Base-by-base conservation (phyloP, 73 alveolate genomes). In the Paraurostyla sp. region DNA sequence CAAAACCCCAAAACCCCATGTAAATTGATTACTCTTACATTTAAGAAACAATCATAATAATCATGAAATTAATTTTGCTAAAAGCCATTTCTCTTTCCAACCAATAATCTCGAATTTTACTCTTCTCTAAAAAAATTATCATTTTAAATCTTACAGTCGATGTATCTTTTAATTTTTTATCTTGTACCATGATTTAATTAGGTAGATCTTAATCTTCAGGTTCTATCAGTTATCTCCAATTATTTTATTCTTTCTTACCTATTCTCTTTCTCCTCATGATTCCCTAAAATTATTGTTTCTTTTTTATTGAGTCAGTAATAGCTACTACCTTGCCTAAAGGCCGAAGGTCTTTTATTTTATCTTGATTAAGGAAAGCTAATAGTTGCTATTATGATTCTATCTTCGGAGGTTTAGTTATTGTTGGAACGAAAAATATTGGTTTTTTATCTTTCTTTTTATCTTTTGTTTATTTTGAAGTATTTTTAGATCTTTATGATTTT, bases 1-100 rank as follows among this genome's bases (percentile, higher is more conserved):
- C n/a, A n/a, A n/a, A n/a, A n/a, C n/a, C n/a, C n/a, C n/a, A n/a
- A n/a, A n/a, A n/a, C n/a, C n/a, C n/a, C n/a, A n/a, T n/a, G n/a
- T n/a, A n/a, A n/a, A n/a, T n/a, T n/a, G n/a, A n/a, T n/a, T n/a
- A n/a, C n/a, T n/a, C n/a, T n/a, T n/a, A n/a, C n/a, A n/a, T n/a
- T n/a, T n/a, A n/a, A n/a, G n/a, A n/a, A n/a, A n/a, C n/a, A n/a
- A n/a, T n/a, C n/a, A n/a, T n/a, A n/a, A n/a, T n/a, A n/a, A n/a
- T n/a, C n/a, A n/a, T n/a, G n/a, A 62, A 30, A 48, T 45, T 45
- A 78, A 4, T 78, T 29, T 29, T n/a, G 89, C 89, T 11, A 78
- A 27, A 35, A 52, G 76, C 89, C 78, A 54, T 54, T 78, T 78
- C 9, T 78, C 89, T 54, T 33, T 78, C 89, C 89, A 78, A 7